A percentile compares a stretch with the other conserved stretches of the same genome.
These are phyloP conservation scores for Piper longum DNA, from an alignment of 164 flowering plant species.

Conservation along the genomic window DNA sequence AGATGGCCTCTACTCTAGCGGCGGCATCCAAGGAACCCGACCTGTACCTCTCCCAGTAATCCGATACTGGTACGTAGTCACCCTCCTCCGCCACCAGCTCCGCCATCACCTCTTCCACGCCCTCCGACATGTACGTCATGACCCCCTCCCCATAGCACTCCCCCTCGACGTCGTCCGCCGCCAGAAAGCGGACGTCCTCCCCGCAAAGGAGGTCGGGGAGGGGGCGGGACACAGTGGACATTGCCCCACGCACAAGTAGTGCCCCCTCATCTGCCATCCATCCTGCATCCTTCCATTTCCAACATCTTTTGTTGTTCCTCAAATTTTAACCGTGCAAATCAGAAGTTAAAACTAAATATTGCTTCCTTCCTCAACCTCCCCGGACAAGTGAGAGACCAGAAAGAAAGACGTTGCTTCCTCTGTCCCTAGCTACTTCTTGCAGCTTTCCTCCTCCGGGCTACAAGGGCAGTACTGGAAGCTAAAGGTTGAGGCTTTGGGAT, in stretches of 20 bases:
- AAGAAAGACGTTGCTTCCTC: background rate
- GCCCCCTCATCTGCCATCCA: constrained; percentile 4
- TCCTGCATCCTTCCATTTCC: background rate
- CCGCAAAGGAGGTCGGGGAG: constrained; percentile 58
- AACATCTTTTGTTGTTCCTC: too few species aligned
- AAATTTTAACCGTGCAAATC: too few species aligned
- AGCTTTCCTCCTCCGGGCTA: background rate
- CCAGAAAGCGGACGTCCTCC: constrained; percentile 39
- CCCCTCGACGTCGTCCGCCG: constrained; percentile 19
- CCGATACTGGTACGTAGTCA: constrained; percentile 38
- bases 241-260: constrained; percentile 9
- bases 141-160: constrained; percentile 21
- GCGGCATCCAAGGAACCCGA: constrained; percentile 52
- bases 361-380: too few species aligned
- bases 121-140: constrained; percentile 10
- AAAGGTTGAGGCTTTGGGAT: background rate
- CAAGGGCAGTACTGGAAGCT: background rate
- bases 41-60: constrained; percentile 33
- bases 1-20: constrained; percentile 53
- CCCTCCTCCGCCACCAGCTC: constrained; percentile 54
- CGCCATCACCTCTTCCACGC: constrained; percentile 46
- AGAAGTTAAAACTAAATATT: too few species aligned
- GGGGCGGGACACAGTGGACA: constrained; percentile 34
- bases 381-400: background rate
- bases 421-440: background rate